Evolutionary conservation across 108 stramenopile species (phyloP).

Genomic region (Parmales sp.): DNA sequence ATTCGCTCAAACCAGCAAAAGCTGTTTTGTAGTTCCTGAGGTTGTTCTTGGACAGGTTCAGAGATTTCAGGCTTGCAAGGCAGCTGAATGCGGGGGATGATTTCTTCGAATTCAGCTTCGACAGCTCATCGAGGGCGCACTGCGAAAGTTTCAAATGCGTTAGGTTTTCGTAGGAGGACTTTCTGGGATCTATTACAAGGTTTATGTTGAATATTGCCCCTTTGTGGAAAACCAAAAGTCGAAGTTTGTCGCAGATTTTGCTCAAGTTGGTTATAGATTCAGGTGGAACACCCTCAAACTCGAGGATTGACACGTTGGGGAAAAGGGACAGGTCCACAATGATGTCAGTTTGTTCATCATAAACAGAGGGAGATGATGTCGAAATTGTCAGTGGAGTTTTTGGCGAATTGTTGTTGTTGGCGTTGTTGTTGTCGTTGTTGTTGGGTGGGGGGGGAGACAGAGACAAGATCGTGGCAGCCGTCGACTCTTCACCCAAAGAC

Average conservation of each 20-base stretch:
- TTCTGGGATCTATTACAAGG: conserved; percentile 29
- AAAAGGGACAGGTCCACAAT: conserved; percentile 52
- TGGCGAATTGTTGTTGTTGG: too few relatives aligned
- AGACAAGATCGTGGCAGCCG: too few relatives aligned
- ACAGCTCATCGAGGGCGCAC: conserved; percentile 51
- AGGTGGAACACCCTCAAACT: conserved; percentile 58
- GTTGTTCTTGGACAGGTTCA: conserved; percentile 60
- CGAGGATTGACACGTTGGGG: conserved; percentile 45
- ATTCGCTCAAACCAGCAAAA: conserved; percentile 39
- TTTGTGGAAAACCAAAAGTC: conserved; percentile 50
- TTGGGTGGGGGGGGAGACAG: too few relatives aligned
- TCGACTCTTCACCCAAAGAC: too few relatives aligned
- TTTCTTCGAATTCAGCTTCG: conserved; percentile 19
- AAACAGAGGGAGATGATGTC: conserved; percentile 31
- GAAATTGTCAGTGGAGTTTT: too few relatives aligned
- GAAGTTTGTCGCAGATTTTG: conserved; percentile 28
- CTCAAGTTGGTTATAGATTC: conserved; percentile 45
- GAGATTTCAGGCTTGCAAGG: conserved; percentile 30
- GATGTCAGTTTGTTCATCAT: conserved; percentile 35
- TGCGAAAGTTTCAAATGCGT: conserved; percentile 46
- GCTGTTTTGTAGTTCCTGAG: conserved; percentile 39
- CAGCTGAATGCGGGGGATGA: neutral
- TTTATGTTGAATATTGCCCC: conserved; percentile 45
- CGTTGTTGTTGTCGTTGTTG: too few relatives aligned
- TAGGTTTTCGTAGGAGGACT: conserved; percentile 20